Evolutionary conservation across 1,139 yeast genomes (phyloP), one percentile per base, ranked within the genome.

Genomic region (Yamadazyma trypodendri): DNA sequence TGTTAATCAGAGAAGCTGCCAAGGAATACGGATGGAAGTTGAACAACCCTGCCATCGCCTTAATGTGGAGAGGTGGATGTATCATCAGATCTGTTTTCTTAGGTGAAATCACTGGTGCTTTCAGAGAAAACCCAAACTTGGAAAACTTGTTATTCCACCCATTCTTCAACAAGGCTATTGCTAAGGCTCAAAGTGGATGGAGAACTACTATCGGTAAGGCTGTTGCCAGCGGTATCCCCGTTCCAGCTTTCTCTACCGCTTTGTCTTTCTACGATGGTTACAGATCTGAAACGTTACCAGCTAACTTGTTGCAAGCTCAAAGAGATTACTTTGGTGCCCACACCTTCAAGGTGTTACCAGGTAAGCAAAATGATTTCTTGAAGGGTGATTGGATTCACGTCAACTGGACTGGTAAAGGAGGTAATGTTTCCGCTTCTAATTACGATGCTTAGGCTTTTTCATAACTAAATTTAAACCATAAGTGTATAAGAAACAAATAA

Each of bases 41-140:
- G 68, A 92, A 92, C 85, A 86, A 87, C 81, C 96, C 97, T 53
- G 92, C 95, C 48, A 92, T 92, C 59, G 98, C 97, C 54, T 81
- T 92, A 62, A 92, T 92, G 98, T 92, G 98, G 98, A 85, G 98
- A 81, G 98, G 98, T 76, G 98, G 98, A 55, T 92, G 98, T 80
- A 92, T 92, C 69, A 92, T 92, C 72, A 87, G 97, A 79, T 92
- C 98, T 41, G 97, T 90, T 52, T 92, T 92, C 85, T 79, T 92
- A 63, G 97, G 82, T 61, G 97, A 92, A 70, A 92, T 92, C 72
- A 92, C 98, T 56, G 67, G 87, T 65, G 98, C 98, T 52, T 92
- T 84, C 85, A 86, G 90, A 73, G 81, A 85, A 68, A 76, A 84
- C 75, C 95, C 96, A 65, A 81, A 89, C 51, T 76, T 92, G 61